These are phyloP conservation scores for Saccharum spontaneum DNA, from an alignment of 176 grass and related monocot genomes.

Conservation along the genomic window DNA sequence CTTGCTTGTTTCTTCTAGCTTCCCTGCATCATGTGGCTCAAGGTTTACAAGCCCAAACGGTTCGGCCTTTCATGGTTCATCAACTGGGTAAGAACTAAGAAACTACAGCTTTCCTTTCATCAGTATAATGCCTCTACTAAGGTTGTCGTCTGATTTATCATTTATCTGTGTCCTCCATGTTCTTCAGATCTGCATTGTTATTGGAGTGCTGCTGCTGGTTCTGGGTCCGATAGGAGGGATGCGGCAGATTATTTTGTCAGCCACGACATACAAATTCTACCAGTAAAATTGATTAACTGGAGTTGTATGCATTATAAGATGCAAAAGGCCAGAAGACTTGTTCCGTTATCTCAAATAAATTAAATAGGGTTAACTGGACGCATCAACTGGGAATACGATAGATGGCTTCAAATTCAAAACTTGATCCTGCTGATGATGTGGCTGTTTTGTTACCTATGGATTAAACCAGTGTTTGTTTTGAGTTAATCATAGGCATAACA, in stretches of 20 bases:
- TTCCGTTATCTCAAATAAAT: not conserved
- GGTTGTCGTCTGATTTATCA: conserved; percentile 3
- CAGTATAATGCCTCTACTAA: not conserved
- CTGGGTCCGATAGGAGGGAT: conserved; percentile 79
- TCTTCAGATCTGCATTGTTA: conserved; percentile 83
- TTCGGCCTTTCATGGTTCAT: conserved; percentile 76
- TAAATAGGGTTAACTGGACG: not conserved
- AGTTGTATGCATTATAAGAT: too few species aligned
- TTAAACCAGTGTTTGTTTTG: not conserved
- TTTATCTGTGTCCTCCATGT: not conserved
- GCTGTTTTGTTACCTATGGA: not conserved
- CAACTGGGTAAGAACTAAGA: conserved; percentile 67
- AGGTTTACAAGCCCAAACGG: conserved; percentile 77
- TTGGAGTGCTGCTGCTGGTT: conserved; percentile 68
- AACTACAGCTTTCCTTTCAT: not conserved
- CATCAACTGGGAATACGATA: not conserved
- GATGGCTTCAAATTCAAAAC: not conserved
- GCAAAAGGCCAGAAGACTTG: not conserved
- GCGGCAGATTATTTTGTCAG: conserved; percentile 62
- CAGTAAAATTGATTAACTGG: conserved; percentile 29
- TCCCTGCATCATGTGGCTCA: conserved; percentile 88
- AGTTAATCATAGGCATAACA: not conserved
- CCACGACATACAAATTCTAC: conserved; percentile 65
- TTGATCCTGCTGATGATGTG: not conserved
- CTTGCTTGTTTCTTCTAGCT: conserved; percentile 47